Base-by-base conservation (phyloP, 2,329 filamentous ascomycete genomes). In the Ceratocystis destructans region DNA sequence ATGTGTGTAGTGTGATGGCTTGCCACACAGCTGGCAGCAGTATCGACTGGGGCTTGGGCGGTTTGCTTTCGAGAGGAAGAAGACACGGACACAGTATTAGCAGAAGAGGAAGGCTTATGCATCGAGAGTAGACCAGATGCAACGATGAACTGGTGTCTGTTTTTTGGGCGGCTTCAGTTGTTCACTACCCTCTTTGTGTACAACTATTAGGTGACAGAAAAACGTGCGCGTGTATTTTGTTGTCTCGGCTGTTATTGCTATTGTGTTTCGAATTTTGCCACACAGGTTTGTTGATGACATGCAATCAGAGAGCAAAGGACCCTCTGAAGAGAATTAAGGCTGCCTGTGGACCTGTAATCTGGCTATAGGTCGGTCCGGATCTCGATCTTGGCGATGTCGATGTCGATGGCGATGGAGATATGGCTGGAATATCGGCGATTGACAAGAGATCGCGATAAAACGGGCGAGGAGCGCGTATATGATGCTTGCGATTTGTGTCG, bases 181-280 rank as follows among this genome's bases (percentile, higher is more conserved):
- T 53, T 53, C 48, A 3, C 8, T 28, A 2, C 22, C 2, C 20
- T 53, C 17, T 25, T 25, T 10, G 55, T 28, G 55, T 20, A 59
- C 28, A 37, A 59, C 8, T n/a, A 37, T 33, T 2, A 59, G 55
- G 55, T 25, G 6, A 33, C 28, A 59, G 25, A 31, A 59, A 59
- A 31, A 59, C 7, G 28, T 31, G 15, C 25, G 53, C 28, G 55
- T 37, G 55, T 31, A 7, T 20, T 59, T 57, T 59, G n/a, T 37
- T 59, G 55, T 59, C 55, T 59, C 55, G 55, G 55, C 28, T 59
- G 55, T 37, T 59, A 28, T 59, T 59, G 55, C 28, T 59, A 37
- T 37, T 59, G 55, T 59, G 53, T 59, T 59, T 59, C 17, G 55
- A 37, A 37, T 8, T 59, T 59, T 59, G 55, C 55, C 55, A 59